Conservation (phyloP, 2,329 filamentous ascomycete genomes). For the Aspergillus sojae region DNA sequence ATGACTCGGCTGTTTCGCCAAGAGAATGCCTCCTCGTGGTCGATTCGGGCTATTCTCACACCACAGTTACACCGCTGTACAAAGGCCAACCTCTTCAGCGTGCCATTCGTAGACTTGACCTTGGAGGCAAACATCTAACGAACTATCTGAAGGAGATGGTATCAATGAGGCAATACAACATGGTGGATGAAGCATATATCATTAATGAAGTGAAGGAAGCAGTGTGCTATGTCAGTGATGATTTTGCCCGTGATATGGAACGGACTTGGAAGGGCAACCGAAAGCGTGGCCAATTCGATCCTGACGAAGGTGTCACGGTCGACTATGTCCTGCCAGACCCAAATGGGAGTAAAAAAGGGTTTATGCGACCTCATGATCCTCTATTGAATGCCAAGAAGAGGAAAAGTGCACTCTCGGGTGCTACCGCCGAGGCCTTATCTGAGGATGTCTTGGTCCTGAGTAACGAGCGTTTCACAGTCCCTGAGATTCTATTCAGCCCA, state of each 20-base stretch:
- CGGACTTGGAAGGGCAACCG: slow-evolving; percentile 78
- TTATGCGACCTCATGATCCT: slow-evolving; percentile 77
- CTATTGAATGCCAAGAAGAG: slow-evolving; percentile 57
- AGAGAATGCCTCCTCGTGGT: slow-evolving; percentile 84
- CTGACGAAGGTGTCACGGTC: slow-evolving; percentile 63
- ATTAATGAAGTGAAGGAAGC: slow-evolving; percentile 96
- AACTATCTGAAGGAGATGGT: slow-evolving; percentile 90
- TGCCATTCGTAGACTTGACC: slow-evolving; percentile 80
- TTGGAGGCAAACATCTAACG: slow-evolving; percentile 90
- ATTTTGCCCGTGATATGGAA: slow-evolving; percentile 79
- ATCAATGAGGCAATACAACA: slow-evolving; percentile 89
- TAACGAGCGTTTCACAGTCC: slow-evolving; percentile 89
- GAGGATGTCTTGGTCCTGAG: slow-evolving; percentile 86
- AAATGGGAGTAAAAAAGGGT: slow-evolving; percentile 64
- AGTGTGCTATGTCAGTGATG: slow-evolving; percentile 76
- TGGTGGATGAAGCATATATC: slow-evolving; percentile 90
- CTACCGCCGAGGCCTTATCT: slow-evolving; percentile 49
- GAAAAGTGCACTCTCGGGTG: slow-evolving; percentile 51
- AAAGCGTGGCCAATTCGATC: slow-evolving; percentile 32
- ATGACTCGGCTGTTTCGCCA: slow-evolving; percentile 52
- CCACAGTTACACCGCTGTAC: slow-evolving; percentile 84
- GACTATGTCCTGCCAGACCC: slow-evolving; percentile 93
- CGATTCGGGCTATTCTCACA: slow-evolving; percentile 91
- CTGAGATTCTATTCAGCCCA: slow-evolving; percentile 86
- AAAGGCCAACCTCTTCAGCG: slow-evolving; percentile 77